Evolutionary conservation across 2,329 filamentous ascomycete genomes (phyloP), one percentile per base, ranked within the genome.

Genomic region (Dendryphion nanum): DNA sequence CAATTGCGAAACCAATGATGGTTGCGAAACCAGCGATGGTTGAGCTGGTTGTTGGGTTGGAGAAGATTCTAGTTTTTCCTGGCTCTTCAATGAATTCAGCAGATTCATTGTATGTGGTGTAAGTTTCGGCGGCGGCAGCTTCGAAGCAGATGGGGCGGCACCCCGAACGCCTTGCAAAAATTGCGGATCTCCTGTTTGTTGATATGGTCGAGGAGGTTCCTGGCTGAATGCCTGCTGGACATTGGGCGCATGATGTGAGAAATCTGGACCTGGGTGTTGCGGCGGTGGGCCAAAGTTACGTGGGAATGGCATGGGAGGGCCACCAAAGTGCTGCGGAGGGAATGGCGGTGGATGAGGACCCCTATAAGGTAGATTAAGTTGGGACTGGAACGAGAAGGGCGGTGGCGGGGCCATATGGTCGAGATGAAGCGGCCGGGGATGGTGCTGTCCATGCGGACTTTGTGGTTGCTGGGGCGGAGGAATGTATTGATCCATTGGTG

Each of bases 61-160:
- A 18, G 44, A 39, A 16, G 37, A 44, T 28, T 49, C 41, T 37
- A 55, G 48, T 35, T 57, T 59, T 19, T 58, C 53, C 10, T 51
- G 52, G 12, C 55, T 54, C 42, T 75, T 82, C 66, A 84, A 82
- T 1, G 76, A 71, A 48, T 75, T 78, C 33, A 84, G 63, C 21
- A 83, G 58, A n/a, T 72, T 71, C 41, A 77, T 67, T 1, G 77
- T 72, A 55, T 83, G 79, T 10, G 71, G 72, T 23, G 69, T 81
- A 20, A 83, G 70, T 44, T 74, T 77, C 5, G 78, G 78, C 26
- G 74, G 69, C 13, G 80, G 79, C 17, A 83, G 55, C 35, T 77
- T 76, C 49, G 79, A 60, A 4, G 79, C 76, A 21, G 76, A 71
- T 2, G 79, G 80, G 19, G 76, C 70, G 23, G 64, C 60, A n/a